These are phyloP conservation scores for Phoenix dactylifera DNA, from an alignment of 176 grass and related monocot species.

Conservation along the genomic window DNA sequence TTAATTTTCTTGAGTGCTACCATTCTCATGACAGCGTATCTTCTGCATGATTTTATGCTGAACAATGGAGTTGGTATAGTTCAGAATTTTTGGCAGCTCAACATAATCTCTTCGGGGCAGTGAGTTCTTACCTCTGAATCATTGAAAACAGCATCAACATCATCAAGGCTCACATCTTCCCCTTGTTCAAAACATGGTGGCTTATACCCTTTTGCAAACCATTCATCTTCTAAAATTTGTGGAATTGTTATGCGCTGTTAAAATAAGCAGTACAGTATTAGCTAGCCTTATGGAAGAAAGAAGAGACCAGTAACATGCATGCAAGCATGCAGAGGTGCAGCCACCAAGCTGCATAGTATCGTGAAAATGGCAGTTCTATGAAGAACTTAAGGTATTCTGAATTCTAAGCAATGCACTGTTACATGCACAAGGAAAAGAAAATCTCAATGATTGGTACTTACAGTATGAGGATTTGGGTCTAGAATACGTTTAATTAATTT, in stretches of 20 bases:
- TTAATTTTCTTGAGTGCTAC: no score
- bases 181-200: constrained; percentile 68
- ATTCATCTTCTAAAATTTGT: constrained; percentile 86
- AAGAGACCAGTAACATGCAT: no score
- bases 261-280: neutral
- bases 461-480: constrained; percentile 78
- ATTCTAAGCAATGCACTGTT: neutral
- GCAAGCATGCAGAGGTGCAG: neutral
- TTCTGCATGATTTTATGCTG: no score
- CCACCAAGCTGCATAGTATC: no score
- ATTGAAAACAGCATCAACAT: constrained; percentile 84
- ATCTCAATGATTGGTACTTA: constrained; percentile 23
- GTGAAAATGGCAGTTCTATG: no score
- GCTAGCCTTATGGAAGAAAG: no score
- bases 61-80: no score
- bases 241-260: constrained; percentile 82
- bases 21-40: no score
- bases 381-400: no score
- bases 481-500: constrained; percentile 78
- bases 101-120: no score
- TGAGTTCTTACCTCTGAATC: constrained; percentile 51
- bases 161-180: constrained; percentile 71
- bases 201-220: constrained; percentile 90
- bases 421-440: neutral
- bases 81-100: no score